Conservation (phyloP, 2,329 filamentous ascomycete species). For the Colletotrichum tofieldiae region DNA sequence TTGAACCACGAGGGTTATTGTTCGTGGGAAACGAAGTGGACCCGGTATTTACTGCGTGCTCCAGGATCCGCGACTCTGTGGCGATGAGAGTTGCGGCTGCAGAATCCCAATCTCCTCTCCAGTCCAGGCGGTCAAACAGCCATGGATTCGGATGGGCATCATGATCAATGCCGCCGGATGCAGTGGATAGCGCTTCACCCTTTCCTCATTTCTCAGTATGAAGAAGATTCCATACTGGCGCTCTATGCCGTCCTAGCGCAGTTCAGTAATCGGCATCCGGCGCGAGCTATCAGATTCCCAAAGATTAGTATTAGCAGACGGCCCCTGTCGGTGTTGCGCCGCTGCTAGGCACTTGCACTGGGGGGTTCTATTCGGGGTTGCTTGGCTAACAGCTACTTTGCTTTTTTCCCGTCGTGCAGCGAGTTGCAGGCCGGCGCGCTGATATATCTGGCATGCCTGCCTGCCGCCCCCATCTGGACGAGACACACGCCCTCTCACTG, state of each 20-base stretch:
- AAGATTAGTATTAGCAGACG: background rate
- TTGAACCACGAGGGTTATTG: background rate
- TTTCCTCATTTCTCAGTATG: constrained; percentile 9
- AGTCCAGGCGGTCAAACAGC: constrained; percentile 14
- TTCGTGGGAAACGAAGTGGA: background rate
- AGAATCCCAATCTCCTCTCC: constrained; percentile 25
- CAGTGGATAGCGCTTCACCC: background rate
- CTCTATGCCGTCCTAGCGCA: constrained; percentile 9
- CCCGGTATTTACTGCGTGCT: background rate
- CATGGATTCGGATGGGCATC: constrained; percentile 16
- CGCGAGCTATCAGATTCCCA: constrained; percentile 36
- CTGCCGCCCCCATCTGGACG: constrained; percentile 4
- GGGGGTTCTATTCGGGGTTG: background rate
- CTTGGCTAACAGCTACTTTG: background rate
- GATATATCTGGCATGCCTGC: constrained; percentile 33
- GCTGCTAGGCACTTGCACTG: background rate
- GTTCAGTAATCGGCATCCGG: constrained; percentile 39
- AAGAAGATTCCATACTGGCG: constrained; percentile 5
- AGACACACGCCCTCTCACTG: background rate
- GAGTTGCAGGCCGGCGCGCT: background rate
- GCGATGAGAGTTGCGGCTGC: constrained; percentile 3
- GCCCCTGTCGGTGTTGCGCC: constrained; percentile 21
- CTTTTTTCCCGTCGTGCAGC: constrained; percentile 13
- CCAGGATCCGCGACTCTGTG: background rate
- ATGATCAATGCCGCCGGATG: background rate